These are phyloP conservation scores for Mayamaea pseudoterrestris DNA, from an alignment of 108 stramenopile genomes.

Conservation along the genomic window DNA sequence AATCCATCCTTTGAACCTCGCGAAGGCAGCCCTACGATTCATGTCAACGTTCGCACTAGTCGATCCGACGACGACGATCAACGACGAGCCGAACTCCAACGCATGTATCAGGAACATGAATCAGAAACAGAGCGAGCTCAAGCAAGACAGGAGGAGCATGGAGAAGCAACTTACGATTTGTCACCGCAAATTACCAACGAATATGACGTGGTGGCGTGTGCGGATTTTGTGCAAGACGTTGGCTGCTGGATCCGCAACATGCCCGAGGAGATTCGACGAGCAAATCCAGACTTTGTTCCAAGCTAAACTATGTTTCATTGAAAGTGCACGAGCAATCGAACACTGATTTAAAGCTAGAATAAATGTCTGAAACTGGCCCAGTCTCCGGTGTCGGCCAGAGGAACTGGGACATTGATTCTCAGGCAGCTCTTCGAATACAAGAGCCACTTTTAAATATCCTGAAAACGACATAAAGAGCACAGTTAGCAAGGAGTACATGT, in stretches of 20 bases:
- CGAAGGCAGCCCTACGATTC: constrained; percentile 74
- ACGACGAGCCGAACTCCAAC: constrained; percentile 20
- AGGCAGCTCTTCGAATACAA: too few relatives aligned
- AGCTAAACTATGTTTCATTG: constrained; percentile 25
- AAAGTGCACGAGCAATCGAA: too few relatives aligned
- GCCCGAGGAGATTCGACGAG: constrained; percentile 70
- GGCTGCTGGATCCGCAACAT: constrained; percentile 78
- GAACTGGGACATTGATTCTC: too few relatives aligned
- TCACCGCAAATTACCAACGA: constrained; percentile 46
- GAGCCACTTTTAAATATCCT: too few relatives aligned
- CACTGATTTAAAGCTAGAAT: too few relatives aligned
- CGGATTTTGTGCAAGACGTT: constrained; percentile 60
- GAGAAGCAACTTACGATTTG: constrained; percentile 51
- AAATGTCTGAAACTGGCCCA: too few relatives aligned
- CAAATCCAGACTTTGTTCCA: constrained; percentile 81
- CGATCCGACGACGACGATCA: constrained; percentile 10
- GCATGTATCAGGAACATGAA: constrained; percentile 44
- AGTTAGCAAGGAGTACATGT: too few relatives aligned
- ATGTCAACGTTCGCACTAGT: constrained; percentile 65
- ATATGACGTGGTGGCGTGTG: constrained; percentile 79
- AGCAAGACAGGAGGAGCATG: constrained; percentile 19
- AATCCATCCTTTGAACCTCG: constrained; percentile 66
- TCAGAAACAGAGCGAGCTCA: constrained; percentile 16
- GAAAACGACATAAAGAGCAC: too few relatives aligned
- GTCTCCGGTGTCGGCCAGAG: too few relatives aligned